Evolutionary conservation across 805 yeast genomes (phyloP), one percentile per base, ranked within the genome.

Genomic region (Starmerella etchellsii): DNA sequence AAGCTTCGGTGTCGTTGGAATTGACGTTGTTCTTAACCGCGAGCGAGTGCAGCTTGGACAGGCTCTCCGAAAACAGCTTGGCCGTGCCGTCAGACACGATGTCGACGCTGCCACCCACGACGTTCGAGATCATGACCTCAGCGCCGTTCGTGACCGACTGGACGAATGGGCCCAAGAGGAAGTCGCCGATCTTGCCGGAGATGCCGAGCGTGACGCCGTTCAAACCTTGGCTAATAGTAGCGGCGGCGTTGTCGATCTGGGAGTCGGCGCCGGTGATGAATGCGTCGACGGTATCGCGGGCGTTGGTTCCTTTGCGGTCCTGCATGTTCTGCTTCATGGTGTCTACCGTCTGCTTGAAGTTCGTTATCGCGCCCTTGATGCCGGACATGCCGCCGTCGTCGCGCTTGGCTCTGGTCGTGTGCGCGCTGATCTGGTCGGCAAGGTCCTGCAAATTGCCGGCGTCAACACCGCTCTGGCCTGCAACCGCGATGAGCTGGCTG

Each of bases 91-190:
- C 59, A 24, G 54, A 36, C 19, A 48, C 54, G 18, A 51, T 37
- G 44, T 54, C 57, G 25, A 50, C 23, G 15, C 48, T 38, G 15
- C 56, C 58, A 16, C 52, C 55, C 26, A 49, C 33, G 22, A 53
- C 36, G 48, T 53, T 56, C 25, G 56, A 51, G 22, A 55, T 36
- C 24, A 49, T 38, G 8, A 52, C 60, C 43, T 56, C 60, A 16
- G 57, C 60, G 26, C 63, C 60, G 42, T 52, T 47, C 27, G 61
- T 57, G 22, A 54, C 31, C 5, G 58, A 49, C 48, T 58, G 62
- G 34, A 52, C 41, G 25, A 52, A 36, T 16, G 55, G 56, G 16
- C 56, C 56, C 25, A 53, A 41, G 7, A 52, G 47, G 40, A 46
- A 37, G 42, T 48, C 46, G n/a, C 55, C 52, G 11, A 55, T 45